These are phyloP conservation scores for Colletotrichum brevisporum DNA, from an alignment of 2,329 filamentous ascomycete genomes.

Conservation along the genomic window DNA sequence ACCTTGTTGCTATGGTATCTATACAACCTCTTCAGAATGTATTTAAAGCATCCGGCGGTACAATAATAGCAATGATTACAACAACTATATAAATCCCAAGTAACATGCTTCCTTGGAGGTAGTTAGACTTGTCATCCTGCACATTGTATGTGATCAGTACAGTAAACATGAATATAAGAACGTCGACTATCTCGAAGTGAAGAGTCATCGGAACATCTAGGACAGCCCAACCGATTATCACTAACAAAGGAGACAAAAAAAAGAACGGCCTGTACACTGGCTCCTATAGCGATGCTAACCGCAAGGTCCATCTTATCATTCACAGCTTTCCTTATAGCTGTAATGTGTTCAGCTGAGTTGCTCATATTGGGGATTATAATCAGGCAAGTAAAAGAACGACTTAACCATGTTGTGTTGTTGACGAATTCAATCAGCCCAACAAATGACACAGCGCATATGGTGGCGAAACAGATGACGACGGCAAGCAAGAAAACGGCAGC, in stretches of 20 bases:
- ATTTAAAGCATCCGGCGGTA: background rate
- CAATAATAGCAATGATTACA: background rate
- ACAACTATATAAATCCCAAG: background rate
- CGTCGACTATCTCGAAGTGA: no score
- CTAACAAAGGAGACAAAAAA: background rate
- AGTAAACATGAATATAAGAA: no score
- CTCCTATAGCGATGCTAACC: background rate
- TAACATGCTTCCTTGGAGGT: background rate
- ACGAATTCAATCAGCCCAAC: no score
- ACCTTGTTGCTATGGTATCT: no score
- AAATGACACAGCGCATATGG: no score
- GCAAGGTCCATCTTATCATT: background rate
- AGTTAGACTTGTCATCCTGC: background rate
- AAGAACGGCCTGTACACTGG: background rate
- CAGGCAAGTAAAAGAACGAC: background rate
- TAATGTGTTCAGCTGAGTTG: background rate
- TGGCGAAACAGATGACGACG: no score
- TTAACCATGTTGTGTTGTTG: no score
- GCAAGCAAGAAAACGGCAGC: background rate
- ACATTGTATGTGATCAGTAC: background rate
- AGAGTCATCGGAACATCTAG: background rate
- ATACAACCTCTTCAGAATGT: no score
- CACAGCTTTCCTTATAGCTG: background rate
- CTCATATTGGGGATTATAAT: background rate
- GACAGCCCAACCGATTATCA: background rate